Evolutionary conservation across 495 filamentous ascomycete genomes (phyloP).

Genomic region (Thozetella sp.): DNA sequence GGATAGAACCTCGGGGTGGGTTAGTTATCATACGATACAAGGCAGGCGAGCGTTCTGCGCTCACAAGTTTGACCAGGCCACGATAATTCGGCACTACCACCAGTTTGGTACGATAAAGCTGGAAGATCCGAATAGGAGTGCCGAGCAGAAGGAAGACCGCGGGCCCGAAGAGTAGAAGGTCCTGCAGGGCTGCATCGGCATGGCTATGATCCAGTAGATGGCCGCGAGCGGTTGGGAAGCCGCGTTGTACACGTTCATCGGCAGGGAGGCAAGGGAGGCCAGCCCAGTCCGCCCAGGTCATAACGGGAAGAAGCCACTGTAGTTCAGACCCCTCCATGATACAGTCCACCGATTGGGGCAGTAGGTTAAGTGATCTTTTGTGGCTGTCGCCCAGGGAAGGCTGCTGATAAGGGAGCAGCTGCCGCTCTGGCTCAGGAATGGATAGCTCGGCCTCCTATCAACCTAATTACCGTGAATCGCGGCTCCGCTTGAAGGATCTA

Average conservation of each 20-base stretch:
- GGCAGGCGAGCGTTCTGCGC: not conserved
- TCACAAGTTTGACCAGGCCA: constrained; percentile 6
- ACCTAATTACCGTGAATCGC: too few species aligned
- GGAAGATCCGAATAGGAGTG: constrained; percentile 7
- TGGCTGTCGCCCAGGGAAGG: too few species aligned
- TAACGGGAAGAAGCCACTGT: too few species aligned
- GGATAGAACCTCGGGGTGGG: not conserved
- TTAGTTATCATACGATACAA: not conserved
- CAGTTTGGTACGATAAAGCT: constrained; percentile 7
- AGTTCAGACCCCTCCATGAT: too few species aligned
- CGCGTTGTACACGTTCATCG: not conserved
- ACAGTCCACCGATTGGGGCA: too few species aligned
- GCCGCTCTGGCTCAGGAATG: too few species aligned
- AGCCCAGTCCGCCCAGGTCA: too few species aligned
- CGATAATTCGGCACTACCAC: constrained; percentile 11
- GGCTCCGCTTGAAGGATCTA: too few species aligned
- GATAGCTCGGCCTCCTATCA: too few species aligned
- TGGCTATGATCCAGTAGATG: not conserved
- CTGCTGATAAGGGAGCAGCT: too few species aligned
- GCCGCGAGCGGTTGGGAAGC: not conserved
- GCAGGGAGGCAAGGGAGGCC: constrained; percentile 2
- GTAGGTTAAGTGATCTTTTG: too few species aligned
- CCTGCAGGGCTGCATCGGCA: not conserved
- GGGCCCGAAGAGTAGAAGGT: constrained; percentile 9
- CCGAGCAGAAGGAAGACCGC: constrained; percentile 11